Evolutionary conservation across 192 early-diverging fungal genomes (phyloP), one percentile per base, ranked within the genome.

Genomic region (Backusella mclennaniae): DNA sequence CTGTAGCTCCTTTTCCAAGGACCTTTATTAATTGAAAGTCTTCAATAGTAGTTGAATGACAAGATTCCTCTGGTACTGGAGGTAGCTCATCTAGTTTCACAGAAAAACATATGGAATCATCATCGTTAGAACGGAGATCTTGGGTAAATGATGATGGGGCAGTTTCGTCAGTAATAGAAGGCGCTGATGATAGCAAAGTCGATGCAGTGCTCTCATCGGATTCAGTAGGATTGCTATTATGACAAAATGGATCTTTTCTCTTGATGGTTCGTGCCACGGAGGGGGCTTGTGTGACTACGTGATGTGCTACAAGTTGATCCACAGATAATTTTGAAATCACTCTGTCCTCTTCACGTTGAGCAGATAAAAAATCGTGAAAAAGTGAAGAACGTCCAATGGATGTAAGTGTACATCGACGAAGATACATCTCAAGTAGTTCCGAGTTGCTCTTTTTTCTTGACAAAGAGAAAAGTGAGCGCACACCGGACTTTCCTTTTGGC

Each of bases 1-100:
- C 89, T 84, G 87, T 90, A 36, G 86, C 87, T 2, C 89, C 89
- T 75, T 83, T 89, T 15, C 89, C 89, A 17, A 90, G 83, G 38
- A 90, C 89, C 44, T 84, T 86, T 46, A 90, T 79, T 17, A 89
- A 63, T 23, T 87, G 75, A 38, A 86, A 89, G 66, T 89, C 81
- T 3, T 87, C 21, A 29, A 77, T 6, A 23, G 44, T 38, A 35
- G 36, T 17, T 71, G 44, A n/a, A 9, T 63, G 21, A 12, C 4
- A 29, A 1, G 56, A 29, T 29, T 63, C 56, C 12, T 63, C 56
- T 14, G 56, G 56, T 9, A 63, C 56, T 63, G 56, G 12, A 29
- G 56, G 56, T 29, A 63, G 23, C 2, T 63, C 56, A 9, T 63
- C 56, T 63, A 26, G 56, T 11, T 63, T 63, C 7, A 63, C 9